These are phyloP conservation scores for Lenwebbia sp. DNA, from an alignment of 345 rosid genomes.

Conservation along the genomic window DNA sequence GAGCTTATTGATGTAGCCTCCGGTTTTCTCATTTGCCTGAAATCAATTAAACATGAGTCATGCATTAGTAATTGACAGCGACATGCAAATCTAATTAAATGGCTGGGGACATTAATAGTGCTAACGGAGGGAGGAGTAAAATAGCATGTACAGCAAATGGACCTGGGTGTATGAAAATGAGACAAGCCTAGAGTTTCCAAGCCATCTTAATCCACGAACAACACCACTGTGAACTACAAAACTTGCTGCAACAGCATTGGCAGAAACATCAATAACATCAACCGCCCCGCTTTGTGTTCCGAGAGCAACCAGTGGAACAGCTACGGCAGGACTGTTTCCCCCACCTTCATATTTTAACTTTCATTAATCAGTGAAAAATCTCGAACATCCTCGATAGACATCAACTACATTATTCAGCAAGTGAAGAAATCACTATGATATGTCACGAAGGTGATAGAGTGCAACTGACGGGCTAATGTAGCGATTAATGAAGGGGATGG, in stretches of 20 bases:
- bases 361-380: not conserved
- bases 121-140: not conserved
- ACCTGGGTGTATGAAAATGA: slow-evolving; percentile 86
- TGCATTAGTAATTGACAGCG: not conserved
- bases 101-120: not conserved
- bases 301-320: slow-evolving; percentile 96
- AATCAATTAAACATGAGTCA: slow-evolving; percentile 4
- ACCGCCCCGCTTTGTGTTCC: slow-evolving; percentile 90
- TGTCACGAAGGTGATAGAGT: not conserved
- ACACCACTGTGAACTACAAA: slow-evolving; percentile 66
- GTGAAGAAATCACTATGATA: not conserved
- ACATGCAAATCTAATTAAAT: not conserved
- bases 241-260: slow-evolving; percentile 84
- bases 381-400: not conserved
- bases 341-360: slow-evolving; percentile 40
- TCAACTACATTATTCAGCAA: not conserved
- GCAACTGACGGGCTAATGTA: slow-evolving; percentile 83
- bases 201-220: slow-evolving; percentile 93
- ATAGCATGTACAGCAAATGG: not conserved
- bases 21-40: slow-evolving; percentile 85
- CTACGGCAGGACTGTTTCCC: slow-evolving; percentile 81
- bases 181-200: slow-evolving; percentile 95
- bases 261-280: slow-evolving; percentile 87
- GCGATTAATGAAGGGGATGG: slow-evolving; percentile 94
- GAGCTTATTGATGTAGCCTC: slow-evolving; percentile 86